A percentile compares a stretch with the other conserved stretches of the same genome.
Conservation (phyloP, 139 green algal genomes). For the Chlorella vulgaris region DNA sequence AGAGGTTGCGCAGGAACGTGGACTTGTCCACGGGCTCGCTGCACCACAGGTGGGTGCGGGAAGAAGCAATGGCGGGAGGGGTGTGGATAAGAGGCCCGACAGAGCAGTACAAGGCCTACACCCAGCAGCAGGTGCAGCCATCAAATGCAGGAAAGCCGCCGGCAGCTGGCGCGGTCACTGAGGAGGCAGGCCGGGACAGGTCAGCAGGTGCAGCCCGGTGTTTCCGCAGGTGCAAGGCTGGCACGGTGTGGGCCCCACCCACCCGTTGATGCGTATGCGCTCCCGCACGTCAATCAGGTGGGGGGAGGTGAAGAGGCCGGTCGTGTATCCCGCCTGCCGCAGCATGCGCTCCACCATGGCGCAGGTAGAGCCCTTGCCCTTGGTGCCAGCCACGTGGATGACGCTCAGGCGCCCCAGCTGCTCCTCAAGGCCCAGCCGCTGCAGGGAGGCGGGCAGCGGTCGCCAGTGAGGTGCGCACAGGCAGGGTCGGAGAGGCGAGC, state of each 20-base stretch:
- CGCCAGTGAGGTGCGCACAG: no score
- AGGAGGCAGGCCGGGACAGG: no score
- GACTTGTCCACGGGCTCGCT: constrained; percentile 51
- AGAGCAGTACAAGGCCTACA: no score
- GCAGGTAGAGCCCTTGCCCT: constrained; percentile 93
- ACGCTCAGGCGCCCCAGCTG: constrained; percentile 70
- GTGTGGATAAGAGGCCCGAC: no score
- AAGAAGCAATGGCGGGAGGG: background rate
- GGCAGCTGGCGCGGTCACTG: no score
- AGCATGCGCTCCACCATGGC: constrained; percentile 88
- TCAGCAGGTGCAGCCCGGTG: no score
- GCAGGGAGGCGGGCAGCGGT: background rate
- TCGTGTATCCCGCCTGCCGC: constrained; percentile 75
- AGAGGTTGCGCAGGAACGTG: constrained; percentile 69
- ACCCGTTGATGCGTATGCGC: constrained; percentile 84
- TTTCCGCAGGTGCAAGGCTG: no score
- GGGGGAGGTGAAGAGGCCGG: constrained; percentile 89
- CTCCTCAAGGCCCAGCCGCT: constrained; percentile 70
- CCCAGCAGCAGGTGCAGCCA: no score
- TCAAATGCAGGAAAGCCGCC: no score
- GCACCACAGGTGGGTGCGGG: background rate
- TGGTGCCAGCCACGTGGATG: constrained; percentile 92
- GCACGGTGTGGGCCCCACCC: no score
- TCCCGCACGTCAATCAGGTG: constrained; percentile 90
- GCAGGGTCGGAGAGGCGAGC: background rate